Evolutionary conservation across 805 yeast species (phyloP), one percentile per base, ranked within the genome.

Genomic region (Metschnikowia shivogae): DNA sequence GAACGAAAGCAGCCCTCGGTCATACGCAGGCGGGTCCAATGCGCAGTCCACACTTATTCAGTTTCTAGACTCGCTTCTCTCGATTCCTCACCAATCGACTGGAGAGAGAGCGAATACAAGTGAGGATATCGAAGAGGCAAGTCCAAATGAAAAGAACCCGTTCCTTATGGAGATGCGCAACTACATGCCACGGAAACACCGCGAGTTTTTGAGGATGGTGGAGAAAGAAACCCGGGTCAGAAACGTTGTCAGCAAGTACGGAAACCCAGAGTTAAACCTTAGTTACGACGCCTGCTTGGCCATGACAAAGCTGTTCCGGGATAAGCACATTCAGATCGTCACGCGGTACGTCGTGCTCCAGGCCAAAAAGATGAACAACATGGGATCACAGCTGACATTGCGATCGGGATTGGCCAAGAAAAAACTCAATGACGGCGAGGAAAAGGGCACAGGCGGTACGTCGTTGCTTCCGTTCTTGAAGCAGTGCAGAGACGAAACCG

Each of bases 401-500:
- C 77, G 89, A 56, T 77, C 86, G 1, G 93, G 84, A 14, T 74
- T 77, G 66, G 89, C 78, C 39, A 79, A 76, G 55, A 61, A 72
- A 30, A 74, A 71, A 44, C 50, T 55, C 45, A 72, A 70, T 36
- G 73, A 73, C 47, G 74, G 72, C 35, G 84, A 78, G 46, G 80
- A 77, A 52, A 78, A 80, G 55, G 97, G 98, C 12, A 90, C 98
- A 1, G 98, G 98, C 17, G 97, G 98, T 36, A 90, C 97, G 0
- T 82, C 95, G 1, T 73, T 90, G 57, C 76, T 90, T 47, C 96
- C 97, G 24, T 92, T 90, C 68, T 74, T 90, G 61, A 90, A 89
- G 64, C 97, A 92, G 65, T 92, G 97, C 55, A 78, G 97, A 63
- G 97, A 90, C 67, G 97, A 90, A 62, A 90, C 97, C 2, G 96